Base-by-base conservation (phyloP, 805 yeast species). In the Candida sanyiensis region DNA sequence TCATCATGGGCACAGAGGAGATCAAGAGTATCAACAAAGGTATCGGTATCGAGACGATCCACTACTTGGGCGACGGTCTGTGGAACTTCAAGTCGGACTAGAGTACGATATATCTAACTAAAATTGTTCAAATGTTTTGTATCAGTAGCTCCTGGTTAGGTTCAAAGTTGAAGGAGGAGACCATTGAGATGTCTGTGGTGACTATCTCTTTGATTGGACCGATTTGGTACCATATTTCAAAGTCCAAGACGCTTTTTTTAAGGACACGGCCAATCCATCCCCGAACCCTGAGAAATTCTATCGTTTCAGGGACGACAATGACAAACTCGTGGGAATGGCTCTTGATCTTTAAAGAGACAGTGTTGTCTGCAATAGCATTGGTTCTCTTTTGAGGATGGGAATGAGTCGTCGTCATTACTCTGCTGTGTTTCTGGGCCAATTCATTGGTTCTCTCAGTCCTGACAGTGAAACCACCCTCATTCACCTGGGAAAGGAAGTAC, bases 31-130 rank as follows among this genome's bases (percentile, higher is more conserved):
- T 75, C 29, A 89, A 89, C 59, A 89, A 89, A 61, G 96, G 94
- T 31, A 79, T 84, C 44, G 97, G 96, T 55, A 77, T 90, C 40
- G 96, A 88, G 55, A 66, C 88, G 54, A 63, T 83, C 43, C 89
- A 84, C 52, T 80, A 83, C 57, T 66, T 89, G 50, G 96, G 96
- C 33, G 97, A 89, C 62, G 95, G 96, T 5, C 67, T 89, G 50
- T 84, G 93, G 93, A 67, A 68, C 46, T 73, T 79, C 51, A 62
- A 66, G 29, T 70, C 72, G 34, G 79, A 72, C 36, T 70, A 54
- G 29, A 15, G n/a, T 9, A 25, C 15, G 5, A 27, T 15, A 27
- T 27, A 10, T 17, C 16, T 15, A 27, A 15, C 10, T 27, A 3
- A 4, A 15, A 15, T 20, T 18, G 16, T 17, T 16, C 18, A 20